Conservation (phyloP, 192 early-diverging fungal genomes). For the Backusella westeae region DNA sequence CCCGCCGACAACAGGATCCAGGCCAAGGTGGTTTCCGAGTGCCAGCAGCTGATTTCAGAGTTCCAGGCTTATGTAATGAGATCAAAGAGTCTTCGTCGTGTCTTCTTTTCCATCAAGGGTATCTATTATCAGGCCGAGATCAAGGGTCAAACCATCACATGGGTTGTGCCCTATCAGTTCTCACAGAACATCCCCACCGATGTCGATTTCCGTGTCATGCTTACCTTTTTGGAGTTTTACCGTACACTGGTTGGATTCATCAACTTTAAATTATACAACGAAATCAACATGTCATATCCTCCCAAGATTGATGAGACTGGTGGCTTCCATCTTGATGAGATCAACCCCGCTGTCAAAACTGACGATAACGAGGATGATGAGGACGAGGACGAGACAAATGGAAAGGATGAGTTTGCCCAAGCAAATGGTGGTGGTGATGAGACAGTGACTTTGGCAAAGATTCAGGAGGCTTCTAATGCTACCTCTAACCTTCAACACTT, state of each 20-base stretch:
- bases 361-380: constrained; percentile 26
- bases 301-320: constrained; percentile 77
- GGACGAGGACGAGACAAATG: constrained; percentile 45
- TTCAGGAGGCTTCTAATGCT: constrained; percentile 49
- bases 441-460: constrained; percentile 48
- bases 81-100: constrained; percentile 76
- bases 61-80: constrained; percentile 92
- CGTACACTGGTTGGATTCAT: constrained; percentile 91
- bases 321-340: constrained; percentile 68
- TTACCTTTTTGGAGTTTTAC: constrained; percentile 96
- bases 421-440: constrained; percentile 28
- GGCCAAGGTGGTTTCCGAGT: constrained; percentile 62
- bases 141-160: constrained; percentile 89
- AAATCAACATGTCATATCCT: constrained; percentile 89
- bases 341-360: constrained; percentile 22
- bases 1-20: constrained; percentile 67
- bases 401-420: constrained; percentile 51
- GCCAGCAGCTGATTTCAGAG: constrained; percentile 83
- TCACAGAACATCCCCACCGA: constrained; percentile 84
- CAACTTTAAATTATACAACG: constrained; percentile 90
- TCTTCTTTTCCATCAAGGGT: constrained; percentile 98
- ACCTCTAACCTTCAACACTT: constrained; percentile 44
- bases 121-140: constrained; percentile 99
- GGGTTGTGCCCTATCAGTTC: constrained; percentile 97
- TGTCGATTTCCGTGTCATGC: constrained; percentile 97